Percentiles rank a stretch among this genome's conserved stretches.
Conservation (phyloP, 2,329 filamentous ascomycete species). For the Aspergillus bombycis region DNA sequence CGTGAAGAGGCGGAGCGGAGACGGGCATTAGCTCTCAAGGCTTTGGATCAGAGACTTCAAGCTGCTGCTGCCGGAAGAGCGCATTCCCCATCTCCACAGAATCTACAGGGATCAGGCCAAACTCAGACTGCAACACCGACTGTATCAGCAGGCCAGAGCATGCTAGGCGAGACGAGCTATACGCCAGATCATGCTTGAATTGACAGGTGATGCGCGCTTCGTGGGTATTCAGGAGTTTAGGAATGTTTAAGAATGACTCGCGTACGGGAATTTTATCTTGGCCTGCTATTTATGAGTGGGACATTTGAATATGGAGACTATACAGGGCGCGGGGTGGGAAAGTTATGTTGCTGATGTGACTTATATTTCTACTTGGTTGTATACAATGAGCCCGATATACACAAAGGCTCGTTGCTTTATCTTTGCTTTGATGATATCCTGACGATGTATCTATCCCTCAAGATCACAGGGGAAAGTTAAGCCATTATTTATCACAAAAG, state of each 20-base stretch:
- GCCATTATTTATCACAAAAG: conserved; percentile 5
- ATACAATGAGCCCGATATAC: not conserved
- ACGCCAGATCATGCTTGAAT: conserved; percentile 61
- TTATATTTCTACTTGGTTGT: not conserved
- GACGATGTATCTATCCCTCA: not conserved
- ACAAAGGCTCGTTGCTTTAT: not conserved
- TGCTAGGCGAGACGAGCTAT: conserved; percentile 72
- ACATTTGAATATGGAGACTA: not conserved
- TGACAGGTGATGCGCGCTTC: conserved; percentile 2
- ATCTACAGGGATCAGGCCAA: conserved; percentile 33
- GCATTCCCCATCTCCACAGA: conserved; percentile 40
- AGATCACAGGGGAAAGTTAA: not conserved
- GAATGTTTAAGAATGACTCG: conserved; percentile 16
- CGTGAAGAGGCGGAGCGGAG: conserved; percentile 90
- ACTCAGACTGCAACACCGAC: conserved; percentile 58
- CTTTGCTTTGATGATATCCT: conserved; percentile 5
- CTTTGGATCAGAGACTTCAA: conserved; percentile 86
- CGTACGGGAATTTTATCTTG: not conserved
- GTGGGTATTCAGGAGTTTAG: conserved; percentile 20
- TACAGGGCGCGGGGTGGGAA: not conserved
- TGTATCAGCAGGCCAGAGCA: conserved; percentile 57
- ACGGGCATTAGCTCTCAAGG: conserved; percentile 84
- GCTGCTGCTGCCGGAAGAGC: conserved; percentile 68
- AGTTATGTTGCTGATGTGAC: not conserved
- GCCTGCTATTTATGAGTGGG: not conserved